Evolutionary conservation across 768 basidiomycete species (phyloP).

Genomic region (Suillus brevipes): DNA sequence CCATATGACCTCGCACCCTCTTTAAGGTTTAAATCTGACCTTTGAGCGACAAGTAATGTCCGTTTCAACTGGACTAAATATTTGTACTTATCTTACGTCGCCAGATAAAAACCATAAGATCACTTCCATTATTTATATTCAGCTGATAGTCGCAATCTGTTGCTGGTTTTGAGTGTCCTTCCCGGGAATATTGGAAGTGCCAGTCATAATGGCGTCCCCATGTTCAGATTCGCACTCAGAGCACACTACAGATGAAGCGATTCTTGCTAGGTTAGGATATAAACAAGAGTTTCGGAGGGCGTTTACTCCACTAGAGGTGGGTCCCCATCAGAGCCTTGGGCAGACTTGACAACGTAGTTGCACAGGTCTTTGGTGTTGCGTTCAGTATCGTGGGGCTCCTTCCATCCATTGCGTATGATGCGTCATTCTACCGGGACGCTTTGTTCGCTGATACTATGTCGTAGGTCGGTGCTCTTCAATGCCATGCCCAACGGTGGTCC

Average conservation of each 20-base stretch:
- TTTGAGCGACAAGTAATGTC: background rate
- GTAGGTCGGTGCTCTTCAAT: conserved; percentile 12
- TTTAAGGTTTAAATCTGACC: background rate
- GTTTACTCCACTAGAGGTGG: conserved; percentile 13
- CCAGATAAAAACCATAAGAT: background rate
- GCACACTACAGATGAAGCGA: conserved; percentile 34
- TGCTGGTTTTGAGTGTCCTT: background rate
- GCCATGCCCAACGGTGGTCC: conserved; percentile 16
- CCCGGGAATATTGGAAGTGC: background rate
- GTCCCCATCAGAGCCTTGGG: background rate
- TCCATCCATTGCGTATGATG: conserved; percentile 19
- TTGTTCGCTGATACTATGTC: background rate
- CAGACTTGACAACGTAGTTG: background rate
- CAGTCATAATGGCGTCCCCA: background rate
- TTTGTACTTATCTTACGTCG: background rate
- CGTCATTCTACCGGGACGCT: background rate
- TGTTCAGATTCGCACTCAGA: background rate
- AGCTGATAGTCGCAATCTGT: conserved; percentile 7
- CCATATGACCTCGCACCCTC: no score
- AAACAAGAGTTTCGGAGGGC: conserved; percentile 34
- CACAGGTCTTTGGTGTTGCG: conserved; percentile 29
- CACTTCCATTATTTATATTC: background rate
- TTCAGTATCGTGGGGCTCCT: conserved; percentile 34
- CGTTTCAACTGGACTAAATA: background rate
- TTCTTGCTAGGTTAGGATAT: conserved; percentile 48